Evolutionary conservation across 129 eudicot genomes (phyloP), one percentile per base, ranked within the genome.

Genomic region (Chrysanthemum lavandulifolium): DNA sequence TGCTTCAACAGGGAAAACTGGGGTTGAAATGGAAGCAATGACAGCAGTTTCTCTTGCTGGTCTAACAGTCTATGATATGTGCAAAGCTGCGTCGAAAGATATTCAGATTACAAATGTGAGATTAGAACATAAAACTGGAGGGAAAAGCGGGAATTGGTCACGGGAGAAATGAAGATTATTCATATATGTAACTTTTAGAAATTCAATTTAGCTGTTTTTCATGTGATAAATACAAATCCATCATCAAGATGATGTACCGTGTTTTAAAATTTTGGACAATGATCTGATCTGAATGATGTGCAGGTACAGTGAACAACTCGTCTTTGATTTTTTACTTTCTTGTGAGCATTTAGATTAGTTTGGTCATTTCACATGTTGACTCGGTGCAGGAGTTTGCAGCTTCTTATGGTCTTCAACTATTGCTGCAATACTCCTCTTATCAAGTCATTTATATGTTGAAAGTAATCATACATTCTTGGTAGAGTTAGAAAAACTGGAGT

Each of bases 21-120:
- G 97, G 79, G 95, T 89, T 16, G 98, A 92, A 77, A 89, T 92
- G 98, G 98, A 92, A 77, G 96, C 98, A 18, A 33, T 92, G 95
- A 89, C 92, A 12, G 98, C 98, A 13, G 98, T 92, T 14, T 75
- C 86, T 19, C 69, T 92, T 73, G 96, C 96, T 8, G 95, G 98
- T 29, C 78, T 92, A 23, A 92, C 98, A 6, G 95, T 92, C n/a
- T 92, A 92, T 75, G 98, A 93, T 73, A 93, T 93, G 98, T 93
- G 98, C 76, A 93, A 93, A 67, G 98, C 98, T 74, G 92, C 96
- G 27, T 93, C 98, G 14, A 93, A 93, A 77, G 86, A 89, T 74
- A 89, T 89, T 47, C 78, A 85, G 78, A 86, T 93, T 50, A 87
- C 96, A 2, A 76, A 93, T 73, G 83, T 87, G 15, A 78, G 82